A percentile compares a stretch with the other conserved stretches of the same genome.
phyloP scores from a whole-genome alignment of 2,329 filamentous ascomycete species.

The Didymosphaeria variabile region DNA sequence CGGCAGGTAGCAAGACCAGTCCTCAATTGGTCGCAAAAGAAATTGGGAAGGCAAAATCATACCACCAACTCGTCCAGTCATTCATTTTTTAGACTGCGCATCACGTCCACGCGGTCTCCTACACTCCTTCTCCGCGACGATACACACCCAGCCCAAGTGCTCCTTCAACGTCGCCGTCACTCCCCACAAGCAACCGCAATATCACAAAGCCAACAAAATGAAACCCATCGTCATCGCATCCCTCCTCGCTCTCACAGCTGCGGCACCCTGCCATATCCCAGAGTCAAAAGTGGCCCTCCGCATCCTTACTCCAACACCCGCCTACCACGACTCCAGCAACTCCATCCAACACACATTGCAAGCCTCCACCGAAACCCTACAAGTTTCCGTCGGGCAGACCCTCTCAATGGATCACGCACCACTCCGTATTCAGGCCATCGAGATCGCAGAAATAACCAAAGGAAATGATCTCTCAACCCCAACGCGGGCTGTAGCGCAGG shows the following conservation, averaged over 20 bases:
- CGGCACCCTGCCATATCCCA: slow-evolving; percentile 14
- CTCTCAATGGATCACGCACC: slow-evolving; percentile 30
- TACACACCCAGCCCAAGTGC: background rate
- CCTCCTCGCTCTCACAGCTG: slow-evolving; percentile 17
- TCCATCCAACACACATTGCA: slow-evolving; percentile 23
- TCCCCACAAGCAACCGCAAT: background rate
- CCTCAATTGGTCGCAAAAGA: no score
- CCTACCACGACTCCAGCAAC: slow-evolving; percentile 17
- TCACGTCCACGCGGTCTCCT: no score
- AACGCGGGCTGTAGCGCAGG: slow-evolving; percentile 13
- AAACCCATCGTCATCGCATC: slow-evolving; percentile 14
- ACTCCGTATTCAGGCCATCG: slow-evolving; percentile 26
- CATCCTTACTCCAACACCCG: slow-evolving; percentile 17
- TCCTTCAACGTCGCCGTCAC: background rate
- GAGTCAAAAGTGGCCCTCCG: slow-evolving; percentile 24
- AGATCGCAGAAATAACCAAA: slow-evolving; percentile 21
- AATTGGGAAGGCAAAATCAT: no score
- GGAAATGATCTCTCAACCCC: slow-evolving; percentile 16
- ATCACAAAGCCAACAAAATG: slow-evolving; percentile 12
- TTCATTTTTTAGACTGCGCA: no score
- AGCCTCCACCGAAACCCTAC: slow-evolving; percentile 21
- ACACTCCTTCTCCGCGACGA: background rate
- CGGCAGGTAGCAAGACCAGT: no score
- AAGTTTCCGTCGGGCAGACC: slow-evolving; percentile 27
- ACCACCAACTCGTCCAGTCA: no score